Conservation (phyloP, 2,329 filamentous ascomycete species). For the Fusarium sp. region DNA sequence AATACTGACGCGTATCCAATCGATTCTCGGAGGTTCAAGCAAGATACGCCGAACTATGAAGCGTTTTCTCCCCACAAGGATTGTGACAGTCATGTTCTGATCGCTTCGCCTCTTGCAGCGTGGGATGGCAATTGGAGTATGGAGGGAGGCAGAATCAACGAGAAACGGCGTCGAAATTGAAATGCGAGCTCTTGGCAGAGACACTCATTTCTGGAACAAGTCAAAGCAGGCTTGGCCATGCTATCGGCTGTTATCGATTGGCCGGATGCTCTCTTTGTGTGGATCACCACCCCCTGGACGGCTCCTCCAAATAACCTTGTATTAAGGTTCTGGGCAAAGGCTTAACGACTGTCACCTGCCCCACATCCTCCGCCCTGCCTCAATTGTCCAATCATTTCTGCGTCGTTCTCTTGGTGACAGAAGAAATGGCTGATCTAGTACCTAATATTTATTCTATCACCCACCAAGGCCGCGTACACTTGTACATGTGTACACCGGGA, state of each 20-base stretch:
- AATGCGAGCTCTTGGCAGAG: slow-evolving; percentile 10
- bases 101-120: slow-evolving; percentile 7
- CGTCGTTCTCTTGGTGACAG: neutral
- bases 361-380: neutral
- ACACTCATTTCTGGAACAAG: slow-evolving; percentile 30
- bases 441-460: no score
- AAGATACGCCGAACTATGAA: slow-evolving; percentile 20
- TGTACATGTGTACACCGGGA: slow-evolving; percentile 11
- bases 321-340: slow-evolving; percentile 43
- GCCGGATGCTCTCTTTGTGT: neutral
- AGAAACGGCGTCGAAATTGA: slow-evolving; percentile 4
- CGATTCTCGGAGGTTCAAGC: slow-evolving; percentile 4
- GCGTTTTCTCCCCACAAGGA: slow-evolving; percentile 3
- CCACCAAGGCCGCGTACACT: slow-evolving; percentile 4
- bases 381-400: slow-evolving; percentile 27
- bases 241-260: slow-evolving; percentile 19
- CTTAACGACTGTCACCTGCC: slow-evolving; percentile 38
- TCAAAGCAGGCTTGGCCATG: slow-evolving; percentile 27
- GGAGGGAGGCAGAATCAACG: slow-evolving; percentile 9
- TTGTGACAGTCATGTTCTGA: slow-evolving; percentile 13
- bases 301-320: slow-evolving; percentile 33
- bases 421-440: no score
- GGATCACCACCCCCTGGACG: slow-evolving; percentile 15
- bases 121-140: slow-evolving; percentile 10
- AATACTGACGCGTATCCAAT: slow-evolving; percentile 34